Conservation (phyloP, 306 rosid genomes). For the Cercis canadensis region DNA sequence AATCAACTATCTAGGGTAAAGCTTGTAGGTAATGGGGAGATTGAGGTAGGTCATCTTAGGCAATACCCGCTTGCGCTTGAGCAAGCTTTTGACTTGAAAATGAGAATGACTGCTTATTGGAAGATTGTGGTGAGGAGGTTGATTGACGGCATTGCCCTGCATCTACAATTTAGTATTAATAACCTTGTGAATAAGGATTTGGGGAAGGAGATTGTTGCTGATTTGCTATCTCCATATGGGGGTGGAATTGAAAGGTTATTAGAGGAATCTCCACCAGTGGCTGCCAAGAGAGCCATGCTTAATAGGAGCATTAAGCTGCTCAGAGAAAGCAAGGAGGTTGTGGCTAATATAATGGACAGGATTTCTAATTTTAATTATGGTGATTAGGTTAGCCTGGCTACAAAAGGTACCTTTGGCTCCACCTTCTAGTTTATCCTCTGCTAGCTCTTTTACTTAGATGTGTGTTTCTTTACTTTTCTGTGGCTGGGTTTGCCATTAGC, state of each 20-base stretch:
- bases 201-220: constrained; percentile 41
- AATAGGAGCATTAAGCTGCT: constrained; percentile 42
- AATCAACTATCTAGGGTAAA: background rate
- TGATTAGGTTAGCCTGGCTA: background rate
- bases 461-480: too few species aligned
- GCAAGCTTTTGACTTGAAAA: constrained; percentile 52
- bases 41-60: constrained; percentile 28
- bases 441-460: too few species aligned
- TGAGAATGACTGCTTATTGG: constrained; percentile 56
- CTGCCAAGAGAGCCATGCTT: constrained; percentile 44
- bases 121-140: constrained; percentile 50
- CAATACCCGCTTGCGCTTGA: background rate
- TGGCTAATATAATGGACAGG: constrained; percentile 46
- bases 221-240: constrained; percentile 30
- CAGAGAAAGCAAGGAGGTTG: constrained; percentile 40
- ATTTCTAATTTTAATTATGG: constrained; percentile 31
- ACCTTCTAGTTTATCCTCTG: too few species aligned
- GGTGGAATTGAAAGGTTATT: constrained; percentile 51
- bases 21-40: constrained; percentile 40
- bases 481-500: too few species aligned
- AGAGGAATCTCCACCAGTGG: constrained; percentile 54
- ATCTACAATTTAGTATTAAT: constrained; percentile 42
- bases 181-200: constrained; percentile 45
- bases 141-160: constrained; percentile 51
- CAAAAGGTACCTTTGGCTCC: too few species aligned